Base-by-base conservation (phyloP, 768 basidiomycete species). In the Clitopilus passeckerianus region DNA sequence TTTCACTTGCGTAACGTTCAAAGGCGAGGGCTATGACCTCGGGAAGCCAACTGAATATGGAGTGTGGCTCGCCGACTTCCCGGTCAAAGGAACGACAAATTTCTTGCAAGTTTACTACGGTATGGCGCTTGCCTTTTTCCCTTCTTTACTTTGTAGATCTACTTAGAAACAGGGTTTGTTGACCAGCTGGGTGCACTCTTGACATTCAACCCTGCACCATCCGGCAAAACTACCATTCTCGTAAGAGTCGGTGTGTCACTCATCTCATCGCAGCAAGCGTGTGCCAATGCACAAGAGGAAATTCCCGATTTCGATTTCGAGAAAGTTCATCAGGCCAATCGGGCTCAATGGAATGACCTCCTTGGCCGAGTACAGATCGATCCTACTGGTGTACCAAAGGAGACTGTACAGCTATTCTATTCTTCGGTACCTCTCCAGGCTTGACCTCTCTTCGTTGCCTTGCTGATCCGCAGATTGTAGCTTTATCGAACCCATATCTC, bases 221-320 rank as follows among this genome's bases (percentile, higher is more conserved):
- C 65, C 6, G 63, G 67, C n/a, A 55, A 60, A 10, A 60, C 66
- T 8, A 72, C 76, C 1, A 81, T 88, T 59, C 73, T 85, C 20
- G 84, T 75, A 1, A 81, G 86, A n/a, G 79, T 83, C 3, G 86
- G 86, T n/a, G 79, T 88, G 6, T 86, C 85, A 0, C 79, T 87
- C 62, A 82, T 87, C 56, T 87, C 86, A 4, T 72, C 75, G 20
- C 76, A 75, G 1, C 86, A 86, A 63, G 86, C 86, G 0, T 88
- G 86, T 64, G 63, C 71, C 2, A 86, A 85, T 61, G 86, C 85
- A 1, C 80, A 84, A 61, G 73, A 78, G 46, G 86, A 88, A 64
- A 84, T 88, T 6, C 80, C 82, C 0, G 71, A 79, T 59, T 86
- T 80, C 63, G 79, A 84, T 60, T 86, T 87, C 63, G 79, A 80